phyloP scores from a whole-genome alignment of 768 basidiomycete species.

The Kwoniella botswanensis region DNA sequence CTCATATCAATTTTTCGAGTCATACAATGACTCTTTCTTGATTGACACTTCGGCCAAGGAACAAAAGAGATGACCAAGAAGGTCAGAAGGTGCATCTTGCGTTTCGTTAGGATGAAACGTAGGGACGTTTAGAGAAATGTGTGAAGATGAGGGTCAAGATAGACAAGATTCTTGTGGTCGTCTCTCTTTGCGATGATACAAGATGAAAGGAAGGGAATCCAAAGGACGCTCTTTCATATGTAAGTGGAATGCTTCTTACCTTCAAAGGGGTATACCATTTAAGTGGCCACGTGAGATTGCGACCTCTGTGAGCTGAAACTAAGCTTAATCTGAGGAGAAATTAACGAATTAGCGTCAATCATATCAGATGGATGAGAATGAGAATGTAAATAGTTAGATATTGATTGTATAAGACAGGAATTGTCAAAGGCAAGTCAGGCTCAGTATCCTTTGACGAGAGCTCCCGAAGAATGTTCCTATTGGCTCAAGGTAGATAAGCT shows the following conservation, averaged over 20 bases:
- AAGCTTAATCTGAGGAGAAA: neutral
- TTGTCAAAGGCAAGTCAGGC: neutral
- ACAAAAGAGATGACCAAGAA: neutral
- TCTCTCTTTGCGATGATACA: neutral
- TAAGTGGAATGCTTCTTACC: neutral
- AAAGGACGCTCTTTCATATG: neutral
- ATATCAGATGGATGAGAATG: neutral
- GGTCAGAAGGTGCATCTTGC: neutral
- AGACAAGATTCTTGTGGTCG: neutral
- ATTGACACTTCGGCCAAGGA: neutral
- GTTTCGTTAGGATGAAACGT: neutral
- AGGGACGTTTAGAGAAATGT: neutral
- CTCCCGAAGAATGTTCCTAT: neutral
- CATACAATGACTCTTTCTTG: neutral
- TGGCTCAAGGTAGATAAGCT: neutral
- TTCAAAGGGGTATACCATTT: neutral
- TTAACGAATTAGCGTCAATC: neutral
- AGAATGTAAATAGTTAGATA: neutral
- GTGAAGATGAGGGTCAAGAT: neutral
- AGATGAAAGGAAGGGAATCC: neutral
- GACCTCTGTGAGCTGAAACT: neutral
- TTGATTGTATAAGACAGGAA: too few species aligned
- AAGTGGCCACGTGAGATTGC: neutral
- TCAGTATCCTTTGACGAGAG: neutral
- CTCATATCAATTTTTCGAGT: neutral